A percentile compares a stretch with the other conserved stretches of the same genome.
phyloP scores from a whole-genome alignment of 2,329 filamentous ascomycete species.

The Fusarium duplospermum region DNA sequence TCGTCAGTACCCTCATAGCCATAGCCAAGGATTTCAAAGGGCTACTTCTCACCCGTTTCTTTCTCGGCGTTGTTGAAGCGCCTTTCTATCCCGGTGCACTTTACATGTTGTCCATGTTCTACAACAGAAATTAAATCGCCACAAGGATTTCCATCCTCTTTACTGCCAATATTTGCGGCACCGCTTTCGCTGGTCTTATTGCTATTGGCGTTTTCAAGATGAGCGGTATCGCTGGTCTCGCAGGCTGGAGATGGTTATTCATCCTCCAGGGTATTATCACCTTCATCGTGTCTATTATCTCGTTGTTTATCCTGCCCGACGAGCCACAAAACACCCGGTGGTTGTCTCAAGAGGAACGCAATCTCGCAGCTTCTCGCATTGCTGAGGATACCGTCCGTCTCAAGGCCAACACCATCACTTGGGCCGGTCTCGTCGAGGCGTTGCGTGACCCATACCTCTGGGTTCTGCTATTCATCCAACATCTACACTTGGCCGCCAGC shows the following conservation, averaged over 20 bases:
- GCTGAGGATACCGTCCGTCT: slow-evolving; percentile 59
- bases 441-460: slow-evolving; percentile 58
- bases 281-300: slow-evolving; percentile 33
- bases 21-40: slow-evolving; percentile 59
- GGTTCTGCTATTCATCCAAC: slow-evolving; percentile 62
- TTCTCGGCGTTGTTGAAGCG: slow-evolving; percentile 55
- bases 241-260: slow-evolving; percentile 61
- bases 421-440: slow-evolving; percentile 57
- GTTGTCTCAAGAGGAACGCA: slow-evolving; percentile 56
- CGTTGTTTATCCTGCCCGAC: slow-evolving; percentile 44
- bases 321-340: slow-evolving; percentile 57
- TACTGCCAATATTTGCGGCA: slow-evolving; percentile 51
- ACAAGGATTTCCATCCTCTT: slow-evolving; percentile 58
- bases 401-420: slow-evolving; percentile 52
- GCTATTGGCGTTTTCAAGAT: slow-evolving; percentile 54
- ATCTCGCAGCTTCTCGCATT: slow-evolving; percentile 54
- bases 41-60: slow-evolving; percentile 59
- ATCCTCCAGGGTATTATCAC: slow-evolving; percentile 70
- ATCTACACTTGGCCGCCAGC: slow-evolving; percentile 61
- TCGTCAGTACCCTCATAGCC: slow-evolving; percentile 59
- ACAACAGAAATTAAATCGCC: slow-evolving; percentile 61
- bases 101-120: slow-evolving; percentile 64
- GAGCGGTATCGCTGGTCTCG: slow-evolving; percentile 38
- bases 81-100: slow-evolving; percentile 52
- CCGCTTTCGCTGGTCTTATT: slow-evolving; percentile 57